Evolutionary conservation across 176 grass and related monocot species (phyloP).

Genomic region (Triticum urartu): DNA sequence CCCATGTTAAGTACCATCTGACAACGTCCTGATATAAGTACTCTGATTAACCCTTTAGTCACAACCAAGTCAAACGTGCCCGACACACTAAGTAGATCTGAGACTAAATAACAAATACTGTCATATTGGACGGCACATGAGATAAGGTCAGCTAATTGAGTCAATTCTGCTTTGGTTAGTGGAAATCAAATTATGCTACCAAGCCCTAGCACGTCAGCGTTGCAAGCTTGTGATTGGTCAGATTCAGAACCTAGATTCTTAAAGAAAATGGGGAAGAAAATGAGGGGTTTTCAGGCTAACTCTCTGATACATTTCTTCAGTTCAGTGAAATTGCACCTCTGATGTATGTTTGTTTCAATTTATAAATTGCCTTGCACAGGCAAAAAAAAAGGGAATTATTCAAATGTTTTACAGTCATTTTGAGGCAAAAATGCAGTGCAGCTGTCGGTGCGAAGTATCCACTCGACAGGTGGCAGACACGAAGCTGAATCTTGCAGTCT

Average conservation of each 20-base stretch:
- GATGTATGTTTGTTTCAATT: not conserved
- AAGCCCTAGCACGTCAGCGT: not conserved
- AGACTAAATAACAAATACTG: not conserved
- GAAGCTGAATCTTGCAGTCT: conserved; percentile 29
- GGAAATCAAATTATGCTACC: not conserved
- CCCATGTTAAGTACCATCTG: not conserved
- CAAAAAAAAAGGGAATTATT: not conserved
- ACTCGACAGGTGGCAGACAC: not conserved
- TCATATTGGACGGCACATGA: not conserved
- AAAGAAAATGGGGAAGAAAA: not conserved
- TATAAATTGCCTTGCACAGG: not conserved
- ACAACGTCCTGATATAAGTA: not conserved
- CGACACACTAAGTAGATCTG: conserved; percentile 11
- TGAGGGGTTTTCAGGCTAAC: not conserved
- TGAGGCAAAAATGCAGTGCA: not conserved
- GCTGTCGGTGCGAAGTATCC: conserved; percentile 12
- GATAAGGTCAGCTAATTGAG: not conserved
- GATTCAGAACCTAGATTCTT: not conserved
- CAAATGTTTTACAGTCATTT: not conserved
- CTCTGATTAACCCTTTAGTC: not conserved
- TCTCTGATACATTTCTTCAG: not conserved
- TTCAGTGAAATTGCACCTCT: not conserved
- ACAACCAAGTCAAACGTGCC: conserved; percentile 16
- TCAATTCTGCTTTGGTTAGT: not conserved
- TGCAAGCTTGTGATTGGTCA: not conserved